phyloP scores from a whole-genome alignment of 1,284 basidiomycete species.

The Ustilago curta region DNA sequence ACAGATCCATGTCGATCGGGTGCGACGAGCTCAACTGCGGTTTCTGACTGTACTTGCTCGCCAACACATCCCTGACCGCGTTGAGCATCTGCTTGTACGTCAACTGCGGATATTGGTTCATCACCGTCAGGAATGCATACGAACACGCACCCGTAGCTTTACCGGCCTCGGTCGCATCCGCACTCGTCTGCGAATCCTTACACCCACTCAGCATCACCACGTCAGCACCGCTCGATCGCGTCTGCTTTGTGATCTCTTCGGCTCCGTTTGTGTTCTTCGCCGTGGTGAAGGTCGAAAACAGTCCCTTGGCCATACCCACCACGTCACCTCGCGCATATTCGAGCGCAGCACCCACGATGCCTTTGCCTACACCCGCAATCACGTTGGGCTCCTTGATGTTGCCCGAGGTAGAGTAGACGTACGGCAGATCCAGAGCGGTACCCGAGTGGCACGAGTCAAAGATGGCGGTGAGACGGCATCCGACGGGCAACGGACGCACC shows the following conservation, averaged over 20 bases:
- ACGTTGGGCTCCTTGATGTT: conserved; percentile 90
- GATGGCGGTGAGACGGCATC: conserved; percentile 43
- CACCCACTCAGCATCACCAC: conserved; percentile 77
- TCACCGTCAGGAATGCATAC: conserved; percentile 66
- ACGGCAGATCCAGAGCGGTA: conserved; percentile 68
- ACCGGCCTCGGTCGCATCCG: conserved; percentile 85
- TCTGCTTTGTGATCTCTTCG: conserved; percentile 76
- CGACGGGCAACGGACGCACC: conserved; percentile 65
- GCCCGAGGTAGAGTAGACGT: conserved; percentile 85
- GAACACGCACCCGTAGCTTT: conserved; percentile 77
- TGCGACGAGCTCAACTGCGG: conserved; percentile 69
- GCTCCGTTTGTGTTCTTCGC: conserved; percentile 74
- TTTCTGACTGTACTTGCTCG: conserved; percentile 67
- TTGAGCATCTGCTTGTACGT: conserved; percentile 67
- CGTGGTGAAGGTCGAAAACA: conserved; percentile 71
- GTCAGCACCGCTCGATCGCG: conserved; percentile 82
- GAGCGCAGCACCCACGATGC: conserved; percentile 72
- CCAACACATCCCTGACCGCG: conserved; percentile 59
- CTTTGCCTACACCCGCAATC: conserved; percentile 65
- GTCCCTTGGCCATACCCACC: conserved; percentile 72
- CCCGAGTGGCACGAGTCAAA: conserved; percentile 68
- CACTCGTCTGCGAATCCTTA: conserved; percentile 91
- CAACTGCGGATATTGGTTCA: conserved; percentile 72
- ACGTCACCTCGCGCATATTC: conserved; percentile 83
- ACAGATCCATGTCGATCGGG: conserved; percentile 67